These are phyloP conservation scores for Komagataella ulmi DNA, from an alignment of 805 yeast species.

Conservation along the genomic window DNA sequence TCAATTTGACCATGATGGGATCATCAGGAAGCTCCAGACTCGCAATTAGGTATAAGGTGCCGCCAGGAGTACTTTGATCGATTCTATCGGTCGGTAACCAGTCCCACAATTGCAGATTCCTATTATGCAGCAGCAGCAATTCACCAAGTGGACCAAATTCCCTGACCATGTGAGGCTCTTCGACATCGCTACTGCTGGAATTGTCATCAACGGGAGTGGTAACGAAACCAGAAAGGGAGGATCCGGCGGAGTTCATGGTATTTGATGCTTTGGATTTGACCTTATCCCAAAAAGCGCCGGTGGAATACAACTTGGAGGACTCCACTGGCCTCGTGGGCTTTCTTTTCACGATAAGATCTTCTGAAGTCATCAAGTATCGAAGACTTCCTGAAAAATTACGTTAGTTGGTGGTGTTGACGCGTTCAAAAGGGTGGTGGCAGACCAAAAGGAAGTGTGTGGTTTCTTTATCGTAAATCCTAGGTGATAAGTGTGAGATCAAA, in stretches of 20 bases:
- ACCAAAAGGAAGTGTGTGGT: not conserved
- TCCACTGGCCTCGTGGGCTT: not conserved
- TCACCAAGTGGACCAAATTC: constrained; percentile 27
- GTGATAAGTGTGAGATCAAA: not conserved
- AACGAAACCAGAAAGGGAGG: not conserved
- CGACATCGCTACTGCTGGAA: not conserved
- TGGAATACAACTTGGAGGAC: not conserved
- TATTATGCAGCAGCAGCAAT: constrained; percentile 14
- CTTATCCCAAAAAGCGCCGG: constrained; percentile 1
- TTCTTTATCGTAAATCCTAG: not conserved
- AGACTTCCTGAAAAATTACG: not conserved
- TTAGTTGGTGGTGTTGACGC: not conserved
- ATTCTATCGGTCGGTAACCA: constrained; percentile 15
- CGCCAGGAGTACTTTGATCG: constrained; percentile 3
- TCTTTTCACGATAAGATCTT: not conserved
- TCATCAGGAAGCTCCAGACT: constrained; percentile 8
- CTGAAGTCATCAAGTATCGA: not conserved
- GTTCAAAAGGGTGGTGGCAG: not conserved
- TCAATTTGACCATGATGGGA: constrained; percentile 9
- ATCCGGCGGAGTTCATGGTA: not conserved
- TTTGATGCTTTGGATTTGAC: constrained; percentile 1
- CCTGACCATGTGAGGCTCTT: constrained; percentile 1
- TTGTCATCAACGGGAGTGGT: not conserved
- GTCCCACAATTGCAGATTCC: constrained; percentile 24
- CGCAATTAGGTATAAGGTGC: constrained; percentile 16